phyloP scores from a whole-genome alignment of 345 rosid species.

The Eucalyptus paniculata region DNA sequence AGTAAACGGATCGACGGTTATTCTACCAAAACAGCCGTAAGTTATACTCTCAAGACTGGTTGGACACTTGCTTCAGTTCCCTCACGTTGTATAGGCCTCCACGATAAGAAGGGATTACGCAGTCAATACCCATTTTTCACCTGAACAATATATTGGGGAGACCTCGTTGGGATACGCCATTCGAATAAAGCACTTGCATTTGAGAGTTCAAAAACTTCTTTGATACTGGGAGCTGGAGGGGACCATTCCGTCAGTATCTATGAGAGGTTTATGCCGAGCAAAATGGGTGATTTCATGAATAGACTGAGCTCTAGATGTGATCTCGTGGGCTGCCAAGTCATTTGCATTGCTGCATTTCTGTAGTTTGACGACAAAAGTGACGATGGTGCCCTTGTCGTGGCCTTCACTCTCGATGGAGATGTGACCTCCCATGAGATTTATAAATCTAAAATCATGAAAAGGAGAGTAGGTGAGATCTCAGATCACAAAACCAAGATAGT shows the following conservation, averaged over 20 bases:
- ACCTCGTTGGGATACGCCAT: background rate
- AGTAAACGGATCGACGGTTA: background rate
- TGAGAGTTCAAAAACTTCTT: constrained; percentile 24
- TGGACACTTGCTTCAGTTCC: background rate
- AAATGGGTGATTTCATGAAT: constrained; percentile 47
- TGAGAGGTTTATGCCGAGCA: constrained; percentile 1
- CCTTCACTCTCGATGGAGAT: constrained; percentile 94
- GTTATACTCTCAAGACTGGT: background rate
- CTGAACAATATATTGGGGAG: background rate
- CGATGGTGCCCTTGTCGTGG: constrained; percentile 50
- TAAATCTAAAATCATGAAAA: constrained; percentile 34
- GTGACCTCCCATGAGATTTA: constrained; percentile 88
- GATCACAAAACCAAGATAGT: background rate
- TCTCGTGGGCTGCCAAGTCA: constrained; percentile 19
- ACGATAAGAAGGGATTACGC: background rate
- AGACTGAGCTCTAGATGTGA: constrained; percentile 25
- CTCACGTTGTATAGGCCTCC: background rate
- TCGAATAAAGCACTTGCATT: background rate
- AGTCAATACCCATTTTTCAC: background rate
- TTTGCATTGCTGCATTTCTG: constrained; percentile 34
- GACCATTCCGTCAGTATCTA: constrained; percentile 3
- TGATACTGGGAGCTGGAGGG: constrained; percentile 20
- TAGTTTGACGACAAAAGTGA: constrained; percentile 56
- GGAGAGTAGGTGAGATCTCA: background rate
- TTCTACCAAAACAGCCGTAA: background rate